phyloP scores from a whole-genome alignment of 2,329 filamentous ascomycete species.

The Trichoderma endophyticum region DNA sequence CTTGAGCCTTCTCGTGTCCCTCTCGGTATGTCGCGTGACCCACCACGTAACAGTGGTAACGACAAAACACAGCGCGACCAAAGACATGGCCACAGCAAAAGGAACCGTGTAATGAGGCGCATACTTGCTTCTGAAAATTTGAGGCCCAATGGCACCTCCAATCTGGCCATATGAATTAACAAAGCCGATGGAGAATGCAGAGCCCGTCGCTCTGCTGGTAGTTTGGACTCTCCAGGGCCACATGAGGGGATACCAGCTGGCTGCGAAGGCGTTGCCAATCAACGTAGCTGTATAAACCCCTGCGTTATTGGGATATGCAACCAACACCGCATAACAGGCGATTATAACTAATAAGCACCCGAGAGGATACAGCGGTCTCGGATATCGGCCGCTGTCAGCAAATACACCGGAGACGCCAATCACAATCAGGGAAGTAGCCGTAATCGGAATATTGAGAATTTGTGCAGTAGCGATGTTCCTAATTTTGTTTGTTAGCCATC shows the following conservation, averaged over 20 bases:
- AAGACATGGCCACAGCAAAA: not conserved
- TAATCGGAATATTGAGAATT: slow-evolving; percentile 48
- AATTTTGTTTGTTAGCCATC: not conserved
- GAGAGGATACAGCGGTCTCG: slow-evolving; percentile 43
- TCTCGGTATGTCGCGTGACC: not conserved
- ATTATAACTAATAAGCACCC: slow-evolving; percentile 32
- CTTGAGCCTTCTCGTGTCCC: not conserved
- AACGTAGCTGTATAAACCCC: not conserved
- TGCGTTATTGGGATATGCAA: not conserved
- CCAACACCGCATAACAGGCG: not conserved
- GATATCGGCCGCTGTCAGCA: slow-evolving; percentile 41
- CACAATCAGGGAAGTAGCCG: slow-evolving; percentile 40
- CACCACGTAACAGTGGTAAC: not conserved
- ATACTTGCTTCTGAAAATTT: not conserved
- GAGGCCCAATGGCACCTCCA: not conserved
- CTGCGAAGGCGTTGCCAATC: not conserved
- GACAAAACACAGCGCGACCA: not conserved
- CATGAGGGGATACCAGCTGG: not conserved
- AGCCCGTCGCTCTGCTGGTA: not conserved
- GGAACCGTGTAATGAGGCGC: not conserved
- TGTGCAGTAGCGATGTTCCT: slow-evolving; percentile 32
- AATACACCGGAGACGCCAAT: slow-evolving; percentile 42
- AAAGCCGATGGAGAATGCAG: not conserved
- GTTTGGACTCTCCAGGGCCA: not conserved
- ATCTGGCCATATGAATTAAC: not conserved